Evolutionary conservation across 805 yeast species (phyloP), one percentile per base, ranked within the genome.

Genomic region (Maudiozyma saulgeensis): DNA sequence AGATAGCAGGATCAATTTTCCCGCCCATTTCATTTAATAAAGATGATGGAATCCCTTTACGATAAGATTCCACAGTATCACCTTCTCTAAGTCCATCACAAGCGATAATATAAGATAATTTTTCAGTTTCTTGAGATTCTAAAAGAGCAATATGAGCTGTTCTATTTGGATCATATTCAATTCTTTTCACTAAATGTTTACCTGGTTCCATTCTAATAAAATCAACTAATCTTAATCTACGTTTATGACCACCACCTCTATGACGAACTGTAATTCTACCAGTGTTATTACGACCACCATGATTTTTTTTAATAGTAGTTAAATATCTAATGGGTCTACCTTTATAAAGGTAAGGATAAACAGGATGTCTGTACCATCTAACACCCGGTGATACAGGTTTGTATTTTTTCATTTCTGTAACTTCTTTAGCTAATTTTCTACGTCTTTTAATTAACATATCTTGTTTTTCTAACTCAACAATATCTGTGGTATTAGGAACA

Each of bases 111-210:
- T 93, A 93, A 11, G 91, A 77, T 52, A 81, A 69, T 55, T 78
- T 74, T 5, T 78, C 80, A 0, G 89, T 76, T 34, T 70, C 76
- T 45, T 73, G 67, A 67, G 84, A 84, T 66, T 83, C 77, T 45
- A 91, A 62, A 52, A 93, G 71, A 0, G 99, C 99, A 65, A 93
- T 84, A 69, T 93, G 99, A 6, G 93, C 84, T 3, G 95, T 79
- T 73, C 99, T 80, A 60, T 86, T 86, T 45, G 99, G 99, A 69
- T 93, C 99, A 63, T 88, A 88, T 68, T 93, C 99, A 51, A 93
- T 87, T 66, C 99, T 77, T 54, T 81, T 71, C 21, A 93, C 97
- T 32, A 78, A 76, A 59, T 87, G 93, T 42, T 75, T 77, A 26
- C 97, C 98, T 1, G 81, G 69, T 3, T 66, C 76, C 39, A 66